Evolutionary conservation across 1,139 yeast species (phyloP).

Genomic region (Suhomyces anneliseae): DNA sequence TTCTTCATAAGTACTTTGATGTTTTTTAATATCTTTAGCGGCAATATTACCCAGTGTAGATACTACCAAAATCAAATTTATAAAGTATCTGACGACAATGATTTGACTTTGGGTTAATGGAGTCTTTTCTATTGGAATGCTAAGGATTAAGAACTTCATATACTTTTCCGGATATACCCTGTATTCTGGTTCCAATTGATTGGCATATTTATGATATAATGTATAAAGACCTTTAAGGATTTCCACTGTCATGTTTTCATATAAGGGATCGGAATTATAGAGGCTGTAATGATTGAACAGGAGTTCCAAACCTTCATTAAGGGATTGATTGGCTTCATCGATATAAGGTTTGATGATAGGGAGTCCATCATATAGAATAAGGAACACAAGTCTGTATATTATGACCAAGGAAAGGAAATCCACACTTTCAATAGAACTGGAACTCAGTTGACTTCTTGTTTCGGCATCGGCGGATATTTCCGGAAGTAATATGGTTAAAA

Average conservation of each 20-base stretch:
- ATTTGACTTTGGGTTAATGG: constrained; percentile 1
- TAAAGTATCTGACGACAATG: constrained; percentile 4
- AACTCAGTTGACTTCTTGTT: neutral
- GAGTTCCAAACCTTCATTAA: constrained; percentile 18
- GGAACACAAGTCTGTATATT: constrained; percentile 27
- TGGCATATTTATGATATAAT: constrained; percentile 23
- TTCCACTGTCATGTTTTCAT: constrained; percentile 23
- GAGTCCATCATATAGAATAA: constrained; percentile 26
- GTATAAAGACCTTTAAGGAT: constrained; percentile 30
- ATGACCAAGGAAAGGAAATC: constrained; percentile 24
- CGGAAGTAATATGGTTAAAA: constrained; percentile 8
- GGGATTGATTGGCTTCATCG: constrained; percentile 14
- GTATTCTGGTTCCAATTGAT: constrained; percentile 4
- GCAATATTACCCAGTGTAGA: constrained; percentile 1
- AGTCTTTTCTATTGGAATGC: neutral
- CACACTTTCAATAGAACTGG: neutral
- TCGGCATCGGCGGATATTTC: neutral
- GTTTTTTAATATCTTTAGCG: neutral
- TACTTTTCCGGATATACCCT: neutral
- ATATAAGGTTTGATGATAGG: constrained; percentile 11
- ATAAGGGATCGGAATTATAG: constrained; percentile 9
- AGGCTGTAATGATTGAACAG: constrained; percentile 11
- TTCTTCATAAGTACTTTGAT: neutral
- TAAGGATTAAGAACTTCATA: constrained; percentile 1
- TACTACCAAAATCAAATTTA: constrained; percentile 7